phyloP scores from a whole-genome alignment of 2,329 filamentous ascomycete genomes.

The Fusarium sterilihyphosum region DNA sequence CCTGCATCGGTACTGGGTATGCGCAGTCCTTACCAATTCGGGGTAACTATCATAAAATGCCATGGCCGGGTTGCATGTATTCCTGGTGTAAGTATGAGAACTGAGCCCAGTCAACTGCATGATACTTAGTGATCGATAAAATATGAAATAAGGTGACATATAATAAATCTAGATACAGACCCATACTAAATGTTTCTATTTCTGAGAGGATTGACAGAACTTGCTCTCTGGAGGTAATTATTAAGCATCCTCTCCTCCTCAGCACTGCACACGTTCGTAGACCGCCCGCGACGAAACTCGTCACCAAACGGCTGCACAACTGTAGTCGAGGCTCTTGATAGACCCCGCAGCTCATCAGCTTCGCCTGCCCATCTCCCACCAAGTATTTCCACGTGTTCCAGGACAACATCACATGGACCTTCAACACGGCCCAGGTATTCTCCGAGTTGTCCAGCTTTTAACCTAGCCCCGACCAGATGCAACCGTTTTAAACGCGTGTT shows the following conservation, averaged over 20 bases:
- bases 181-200: background rate
- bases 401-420: background rate
- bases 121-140: background rate
- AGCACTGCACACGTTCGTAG: background rate
- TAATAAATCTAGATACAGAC: background rate
- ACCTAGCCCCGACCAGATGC: background rate
- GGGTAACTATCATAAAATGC: background rate
- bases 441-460: background rate
- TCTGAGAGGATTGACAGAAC: background rate
- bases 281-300: background rate
- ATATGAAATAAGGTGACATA: background rate
- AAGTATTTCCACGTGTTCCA: background rate
- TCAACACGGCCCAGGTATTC: background rate
- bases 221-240: background rate
- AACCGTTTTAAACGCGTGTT: background rate
- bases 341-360: background rate
- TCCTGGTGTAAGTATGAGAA: background rate
- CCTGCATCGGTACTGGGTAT: no score
- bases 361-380: background rate
- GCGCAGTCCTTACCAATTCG: background rate
- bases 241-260: background rate
- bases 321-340: background rate
- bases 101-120: background rate
- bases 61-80: background rate
- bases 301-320: background rate